A percentile compares a stretch with the other conserved stretches of the same genome.
Conservation (phyloP, 2,329 filamentous ascomycete genomes). For the Alternaria sp. region DNA sequence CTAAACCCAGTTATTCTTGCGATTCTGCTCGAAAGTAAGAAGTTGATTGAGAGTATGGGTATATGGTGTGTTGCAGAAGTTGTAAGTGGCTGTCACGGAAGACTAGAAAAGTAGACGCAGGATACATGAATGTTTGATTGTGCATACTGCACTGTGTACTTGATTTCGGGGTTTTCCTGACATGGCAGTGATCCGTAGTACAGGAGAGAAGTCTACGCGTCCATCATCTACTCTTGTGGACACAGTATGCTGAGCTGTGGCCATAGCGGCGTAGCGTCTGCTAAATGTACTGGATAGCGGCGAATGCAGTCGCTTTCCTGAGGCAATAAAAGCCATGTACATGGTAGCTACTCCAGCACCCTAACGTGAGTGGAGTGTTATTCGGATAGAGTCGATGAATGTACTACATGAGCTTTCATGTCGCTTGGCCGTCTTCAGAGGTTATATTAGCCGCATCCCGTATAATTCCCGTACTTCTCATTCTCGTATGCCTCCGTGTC, state of each 20-base stretch:
- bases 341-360: not conserved
- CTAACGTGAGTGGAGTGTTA: not conserved
- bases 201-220: too few species aligned
- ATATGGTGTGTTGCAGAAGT: not conserved
- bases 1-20: not conserved
- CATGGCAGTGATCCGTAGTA: too few species aligned
- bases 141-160: not conserved
- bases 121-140: not conserved
- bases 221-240: too few species aligned
- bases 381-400: not conserved
- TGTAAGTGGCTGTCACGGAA: not conserved
- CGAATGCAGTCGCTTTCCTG: not conserved
- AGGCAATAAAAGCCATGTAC: not conserved
- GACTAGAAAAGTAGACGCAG: slow-evolving; percentile 17
- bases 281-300: not conserved
- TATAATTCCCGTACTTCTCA: not conserved
- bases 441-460: not conserved
- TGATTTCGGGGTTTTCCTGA: not conserved
- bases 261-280: not conserved
- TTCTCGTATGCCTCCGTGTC: not conserved
- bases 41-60: not conserved
- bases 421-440: not conserved
- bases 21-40: not conserved
- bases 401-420: not conserved
- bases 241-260: not conserved